Conservation (phyloP, 1,284 basidiomycete genomes). For the Trichosporon sp. region DNA sequence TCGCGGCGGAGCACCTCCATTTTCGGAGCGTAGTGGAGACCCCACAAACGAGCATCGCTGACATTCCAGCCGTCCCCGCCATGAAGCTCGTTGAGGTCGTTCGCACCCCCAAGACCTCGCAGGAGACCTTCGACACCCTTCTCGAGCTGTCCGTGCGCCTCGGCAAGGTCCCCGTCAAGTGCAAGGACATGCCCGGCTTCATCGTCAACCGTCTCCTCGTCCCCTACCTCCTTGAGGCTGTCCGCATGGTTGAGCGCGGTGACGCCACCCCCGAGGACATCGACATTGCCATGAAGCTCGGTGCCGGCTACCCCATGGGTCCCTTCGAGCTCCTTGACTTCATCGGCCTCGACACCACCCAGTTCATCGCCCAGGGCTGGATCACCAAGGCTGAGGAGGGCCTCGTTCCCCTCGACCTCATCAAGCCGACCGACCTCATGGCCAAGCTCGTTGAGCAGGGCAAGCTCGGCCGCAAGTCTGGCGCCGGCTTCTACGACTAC, state of each 20-base stretch:
- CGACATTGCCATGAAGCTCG: constrained; percentile 65
- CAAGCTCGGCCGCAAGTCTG: constrained; percentile 62
- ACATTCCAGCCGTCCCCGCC: constrained; percentile 52
- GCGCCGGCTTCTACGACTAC: constrained; percentile 54
- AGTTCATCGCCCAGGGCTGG: constrained; percentile 63
- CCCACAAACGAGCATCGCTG: not conserved
- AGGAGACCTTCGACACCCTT: constrained; percentile 59
- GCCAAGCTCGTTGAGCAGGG: constrained; percentile 61
- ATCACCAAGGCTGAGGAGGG: constrained; percentile 58
- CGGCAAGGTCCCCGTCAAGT: constrained; percentile 62
- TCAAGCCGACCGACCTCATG: constrained; percentile 58
- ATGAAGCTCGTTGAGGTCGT: constrained; percentile 66
- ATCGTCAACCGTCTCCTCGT: constrained; percentile 63
- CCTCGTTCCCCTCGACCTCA: constrained; percentile 58
- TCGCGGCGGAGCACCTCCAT: constrained; percentile 1
- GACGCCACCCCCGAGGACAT: constrained; percentile 64
- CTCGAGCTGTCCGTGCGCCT: constrained; percentile 60
- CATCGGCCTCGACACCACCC: constrained; percentile 60
- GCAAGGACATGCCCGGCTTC: constrained; percentile 62
- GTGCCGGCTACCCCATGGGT: constrained; percentile 60
- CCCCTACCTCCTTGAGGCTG: constrained; percentile 63
- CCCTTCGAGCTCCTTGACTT: constrained; percentile 64
- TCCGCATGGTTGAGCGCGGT: constrained; percentile 63
- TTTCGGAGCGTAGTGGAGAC: not conserved
- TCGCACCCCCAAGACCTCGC: constrained; percentile 59